Evolutionary conservation across 2,329 filamentous ascomycete genomes (phyloP), one percentile per base, ranked within the genome.

Genomic region (Parastagonospora avenae): DNA sequence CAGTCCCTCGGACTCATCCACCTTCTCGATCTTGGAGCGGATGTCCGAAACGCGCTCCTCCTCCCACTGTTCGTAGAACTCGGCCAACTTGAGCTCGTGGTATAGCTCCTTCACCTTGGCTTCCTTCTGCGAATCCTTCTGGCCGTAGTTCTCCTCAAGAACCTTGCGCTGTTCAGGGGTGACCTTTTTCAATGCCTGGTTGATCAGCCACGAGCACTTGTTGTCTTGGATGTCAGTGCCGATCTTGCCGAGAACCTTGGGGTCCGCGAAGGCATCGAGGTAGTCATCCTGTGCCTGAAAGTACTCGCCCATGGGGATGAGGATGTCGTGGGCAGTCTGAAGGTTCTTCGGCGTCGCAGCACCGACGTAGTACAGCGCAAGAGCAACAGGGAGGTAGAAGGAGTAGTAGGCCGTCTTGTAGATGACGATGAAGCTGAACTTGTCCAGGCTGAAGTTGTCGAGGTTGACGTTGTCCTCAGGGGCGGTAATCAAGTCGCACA

Each of bases 371-470:
- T 93, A 82, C 66, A 99, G 82, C 4, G 94, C 91, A 38, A 99
- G 85, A 8, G 92, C 93, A 48, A 99, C 92, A 52, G 94, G 94
- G 11, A 99, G 88, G 80, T 97, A 97, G 84, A 99, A 99, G 71
- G 90, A 95, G 83, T 99, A 99, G 82, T 95, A 99, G 44, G 94
- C 92, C 19, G 94, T 99, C 86, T 99, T 99, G 87, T 96, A 97
- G 78, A 96, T 90, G 79, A 99, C 94, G 71, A 99, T 99, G 83
- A 97, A 99, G 67, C 82, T 87, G 82, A 96, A 96, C 83, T 96
- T 99, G 56, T 92, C 84, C 76, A 97, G 82, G 75, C 87, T 92
- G 83, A 99, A 99, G 81, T 96, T 96, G 82, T 90, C 82, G 59
- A 99, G 87, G 78, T 97, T 87, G 70, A 97, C 90, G 56, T 87